Conservation (phyloP, 2,329 filamentous ascomycete genomes). For the Didymella pinodella region DNA sequence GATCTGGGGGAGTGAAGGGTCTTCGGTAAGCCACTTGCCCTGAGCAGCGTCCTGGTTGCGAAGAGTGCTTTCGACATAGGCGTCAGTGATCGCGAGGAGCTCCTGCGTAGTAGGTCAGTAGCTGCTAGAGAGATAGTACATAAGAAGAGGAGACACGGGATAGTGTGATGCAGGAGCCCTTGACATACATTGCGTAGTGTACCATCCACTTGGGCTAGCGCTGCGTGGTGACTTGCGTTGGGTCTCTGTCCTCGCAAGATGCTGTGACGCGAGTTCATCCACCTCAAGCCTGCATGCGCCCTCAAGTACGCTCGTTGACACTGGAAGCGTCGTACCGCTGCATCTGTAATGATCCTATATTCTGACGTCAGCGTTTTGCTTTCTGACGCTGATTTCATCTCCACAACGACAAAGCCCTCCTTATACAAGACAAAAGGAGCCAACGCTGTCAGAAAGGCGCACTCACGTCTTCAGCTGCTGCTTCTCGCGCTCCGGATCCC, state of each 20-base stretch:
- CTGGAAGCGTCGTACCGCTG: slow-evolving; percentile 66
- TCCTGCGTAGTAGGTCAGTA: slow-evolving; percentile 55
- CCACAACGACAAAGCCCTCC: not conserved
- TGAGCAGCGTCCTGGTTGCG: slow-evolving; percentile 63
- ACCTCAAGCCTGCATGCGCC: slow-evolving; percentile 65
- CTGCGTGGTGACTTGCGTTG: slow-evolving; percentile 56
- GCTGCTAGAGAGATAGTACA: not conserved
- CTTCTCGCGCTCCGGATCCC: slow-evolving; percentile 63
- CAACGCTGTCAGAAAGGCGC: not conserved
- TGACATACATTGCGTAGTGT: slow-evolving; percentile 59
- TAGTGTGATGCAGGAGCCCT: not conserved
- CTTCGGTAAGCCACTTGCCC: slow-evolving; percentile 69
- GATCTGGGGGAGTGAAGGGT: slow-evolving; percentile 64
- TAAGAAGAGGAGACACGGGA: not conserved
- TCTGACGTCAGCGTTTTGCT: slow-evolving; percentile 31
- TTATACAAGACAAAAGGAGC: slow-evolving; percentile 3
- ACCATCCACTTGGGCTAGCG: slow-evolving; percentile 59
- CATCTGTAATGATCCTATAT: slow-evolving; percentile 66
- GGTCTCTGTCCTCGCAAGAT: slow-evolving; percentile 61
- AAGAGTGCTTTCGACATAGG: slow-evolving; percentile 63
- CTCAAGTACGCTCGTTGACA: slow-evolving; percentile 68
- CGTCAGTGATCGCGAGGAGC: slow-evolving; percentile 64
- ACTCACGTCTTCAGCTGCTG: slow-evolving; percentile 64
- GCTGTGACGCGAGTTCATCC: slow-evolving; percentile 63
- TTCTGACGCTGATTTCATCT: slow-evolving; percentile 8